phyloP scores from a whole-genome alignment of 148 eudicot species.

The Salicornia ramosissima region DNA sequence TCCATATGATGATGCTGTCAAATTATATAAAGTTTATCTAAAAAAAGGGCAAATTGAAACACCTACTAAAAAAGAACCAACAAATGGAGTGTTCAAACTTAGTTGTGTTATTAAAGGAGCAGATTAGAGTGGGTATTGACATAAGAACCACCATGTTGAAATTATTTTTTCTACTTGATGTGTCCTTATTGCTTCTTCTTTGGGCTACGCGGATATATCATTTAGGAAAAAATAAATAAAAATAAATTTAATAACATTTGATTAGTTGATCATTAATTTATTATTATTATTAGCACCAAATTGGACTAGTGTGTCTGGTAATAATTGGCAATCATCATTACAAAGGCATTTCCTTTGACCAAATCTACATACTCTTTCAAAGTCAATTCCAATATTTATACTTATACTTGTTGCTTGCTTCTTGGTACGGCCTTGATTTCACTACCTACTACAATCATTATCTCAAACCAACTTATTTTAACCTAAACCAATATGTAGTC shows the following conservation, averaged over 20 bases:
- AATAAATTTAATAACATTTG: neutral
- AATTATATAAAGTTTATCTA: too few species aligned
- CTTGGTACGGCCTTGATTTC: slow-evolving; percentile 15
- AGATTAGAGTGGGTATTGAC: slow-evolving; percentile 18
- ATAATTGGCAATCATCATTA: slow-evolving; percentile 21
- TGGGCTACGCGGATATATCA: slow-evolving; percentile 9
- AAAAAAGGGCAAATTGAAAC: too few species aligned
- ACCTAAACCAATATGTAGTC: neutral
- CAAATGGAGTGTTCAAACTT: neutral
- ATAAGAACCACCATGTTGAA: slow-evolving; percentile 8
- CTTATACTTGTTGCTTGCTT: neutral
- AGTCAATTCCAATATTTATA: slow-evolving; percentile 20
- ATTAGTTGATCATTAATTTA: too few species aligned
- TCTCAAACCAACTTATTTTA: neutral
- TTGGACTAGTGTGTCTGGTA: slow-evolving; percentile 13
- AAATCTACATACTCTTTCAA: slow-evolving; percentile 9
- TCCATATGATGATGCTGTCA: too few species aligned
- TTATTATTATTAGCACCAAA: neutral
- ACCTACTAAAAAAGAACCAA: too few species aligned
- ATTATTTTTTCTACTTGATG: neutral
- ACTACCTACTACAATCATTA: neutral
- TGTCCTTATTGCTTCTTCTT: neutral
- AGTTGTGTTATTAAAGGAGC: neutral
- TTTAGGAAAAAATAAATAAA: too few species aligned
- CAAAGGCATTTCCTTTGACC: slow-evolving; percentile 20